Percentiles rank a stretch among this genome's conserved stretches.
These are phyloP conservation scores for Coemansia aciculifera DNA, from an alignment of 192 early-diverging fungal genomes.

Conservation along the genomic window DNA sequence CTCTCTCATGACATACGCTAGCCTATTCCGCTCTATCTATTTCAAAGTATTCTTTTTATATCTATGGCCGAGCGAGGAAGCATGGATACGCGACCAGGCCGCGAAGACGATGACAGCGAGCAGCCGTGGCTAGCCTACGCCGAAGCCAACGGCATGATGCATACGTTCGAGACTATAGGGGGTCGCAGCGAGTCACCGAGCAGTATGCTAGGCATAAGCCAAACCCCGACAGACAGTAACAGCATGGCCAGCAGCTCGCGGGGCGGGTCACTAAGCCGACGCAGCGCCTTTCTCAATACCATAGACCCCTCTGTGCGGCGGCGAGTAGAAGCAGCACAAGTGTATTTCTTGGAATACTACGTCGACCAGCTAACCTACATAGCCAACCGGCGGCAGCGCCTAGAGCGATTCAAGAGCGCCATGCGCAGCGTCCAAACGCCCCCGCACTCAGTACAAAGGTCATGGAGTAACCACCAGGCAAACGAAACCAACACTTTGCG, in stretches of 20 bases:
- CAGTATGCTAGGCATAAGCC: constrained; percentile 24
- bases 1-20: not conserved
- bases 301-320: constrained; percentile 52
- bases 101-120: constrained; percentile 4
- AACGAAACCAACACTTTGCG: constrained; percentile 66
- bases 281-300: constrained; percentile 51
- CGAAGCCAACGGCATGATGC: constrained; percentile 52
- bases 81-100: constrained; percentile 28
- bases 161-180: constrained; percentile 53
- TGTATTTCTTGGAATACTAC: constrained; percentile 82
- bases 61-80: constrained; percentile 35
- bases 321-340: constrained; percentile 50
- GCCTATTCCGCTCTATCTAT: not conserved
- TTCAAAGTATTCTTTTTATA: not conserved
- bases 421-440: constrained; percentile 46
- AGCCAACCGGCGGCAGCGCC: constrained; percentile 62
- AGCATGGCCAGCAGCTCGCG: constrained; percentile 27
- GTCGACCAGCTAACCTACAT: constrained; percentile 80
- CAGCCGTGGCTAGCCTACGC: constrained; percentile 55
- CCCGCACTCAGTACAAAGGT: constrained; percentile 41
- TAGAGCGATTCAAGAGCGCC: constrained; percentile 57
- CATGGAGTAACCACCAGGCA: constrained; percentile 38
- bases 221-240: constrained; percentile 23
- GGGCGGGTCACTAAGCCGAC: constrained; percentile 38
- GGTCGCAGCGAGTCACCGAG: constrained; percentile 37